Base-by-base conservation (phyloP, 2,329 filamentous ascomycete species). In the Fusarium scirpi region DNA sequence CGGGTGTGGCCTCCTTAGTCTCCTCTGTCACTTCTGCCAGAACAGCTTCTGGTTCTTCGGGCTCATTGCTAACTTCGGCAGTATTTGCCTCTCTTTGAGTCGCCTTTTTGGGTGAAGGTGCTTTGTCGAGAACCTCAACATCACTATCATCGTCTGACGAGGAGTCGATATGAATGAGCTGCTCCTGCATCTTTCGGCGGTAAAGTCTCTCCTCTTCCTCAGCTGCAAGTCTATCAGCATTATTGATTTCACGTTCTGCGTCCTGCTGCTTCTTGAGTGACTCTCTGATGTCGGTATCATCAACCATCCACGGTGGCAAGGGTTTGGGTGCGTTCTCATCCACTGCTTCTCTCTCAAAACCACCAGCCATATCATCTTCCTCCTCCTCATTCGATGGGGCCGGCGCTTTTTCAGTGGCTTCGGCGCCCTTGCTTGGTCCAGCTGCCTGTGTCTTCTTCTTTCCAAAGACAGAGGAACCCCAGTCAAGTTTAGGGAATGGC, bases 401-500 rank as follows among this genome's bases (percentile, higher is more conserved):
- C 22, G 51, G 15, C 3, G 41, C 46, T 48, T 76, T 7, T 74
- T 64, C 10, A 11, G 69, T 45, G 15, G 54, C 38, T 25, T 76
- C 66, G 7, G 73, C 67, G 9, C 72, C 64, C 38, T 55, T 66
- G 8, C 24, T 67, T 22, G 44, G 48, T 6, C 27, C 55, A n/a
- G 25, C 15, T 46, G 74, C 74, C 12, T 77, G 70, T 1, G 62
- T 57, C 9, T 71, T 65, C 58, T 82, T 84, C 67, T 83, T 85
- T 8, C 80, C 80, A 64, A 89, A 90, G 3, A 90, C 82, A 2
- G 85, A 86, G 4, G 88, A 90, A 54, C 88, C 90, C 85, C 87
- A 90, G 46, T 92, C 89, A 3, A 97, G 85, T 76, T 94, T 95
- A 73, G 97, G 94, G 76, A 99, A 99, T 0, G 96, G 96, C 8